A percentile compares a stretch with the other conserved stretches of the same genome.
These are phyloP conservation scores for Pyrrhoderma lamaoense DNA, from an alignment of 1,284 basidiomycete species.

Conservation along the genomic window DNA sequence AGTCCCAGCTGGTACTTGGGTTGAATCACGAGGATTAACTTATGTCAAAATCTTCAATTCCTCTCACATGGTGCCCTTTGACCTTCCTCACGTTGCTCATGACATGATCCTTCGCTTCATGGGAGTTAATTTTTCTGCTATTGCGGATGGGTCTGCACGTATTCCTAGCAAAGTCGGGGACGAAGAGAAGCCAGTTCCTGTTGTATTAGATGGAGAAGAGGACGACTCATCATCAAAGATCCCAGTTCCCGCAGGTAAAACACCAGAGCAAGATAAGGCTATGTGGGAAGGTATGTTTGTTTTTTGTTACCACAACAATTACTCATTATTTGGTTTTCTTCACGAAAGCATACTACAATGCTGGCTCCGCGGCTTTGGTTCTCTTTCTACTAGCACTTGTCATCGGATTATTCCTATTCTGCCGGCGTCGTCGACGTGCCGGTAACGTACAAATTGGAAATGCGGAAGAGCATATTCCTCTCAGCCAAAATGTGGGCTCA, in stretches of 20 bases:
- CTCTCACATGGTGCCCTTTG: slow-evolving; percentile 93
- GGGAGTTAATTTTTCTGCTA: slow-evolving; percentile 76
- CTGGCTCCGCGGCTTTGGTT: slow-evolving; percentile 80
- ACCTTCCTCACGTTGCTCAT: slow-evolving; percentile 82
- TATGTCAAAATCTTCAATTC: slow-evolving; percentile 91
- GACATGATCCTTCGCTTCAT: slow-evolving; percentile 99
- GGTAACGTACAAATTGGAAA: slow-evolving; percentile 25
- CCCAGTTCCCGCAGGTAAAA: slow-evolving; percentile 38
- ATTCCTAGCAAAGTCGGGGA: slow-evolving; percentile 74
- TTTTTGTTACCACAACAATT: background rate
- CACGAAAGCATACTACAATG: slow-evolving; percentile 78
- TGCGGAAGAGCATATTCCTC: slow-evolving; percentile 50
- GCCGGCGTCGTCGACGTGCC: slow-evolving; percentile 48
- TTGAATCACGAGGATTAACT: slow-evolving; percentile 81
- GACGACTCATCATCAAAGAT: slow-evolving; percentile 31
- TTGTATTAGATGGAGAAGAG: slow-evolving; percentile 41
- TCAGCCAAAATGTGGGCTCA: slow-evolving; percentile 34
- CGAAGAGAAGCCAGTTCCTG: slow-evolving; percentile 44
- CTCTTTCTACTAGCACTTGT: slow-evolving; percentile 65
- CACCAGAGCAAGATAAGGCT: slow-evolving; percentile 66
- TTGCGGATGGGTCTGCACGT: slow-evolving; percentile 67
- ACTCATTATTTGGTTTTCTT: slow-evolving; percentile 6
- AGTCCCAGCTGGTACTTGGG: slow-evolving; percentile 85
- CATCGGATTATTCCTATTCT: slow-evolving; percentile 73
- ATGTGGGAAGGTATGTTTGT: slow-evolving; percentile 72